Conservation (phyloP, 345 rosid species). For the Turnera subulata region DNA sequence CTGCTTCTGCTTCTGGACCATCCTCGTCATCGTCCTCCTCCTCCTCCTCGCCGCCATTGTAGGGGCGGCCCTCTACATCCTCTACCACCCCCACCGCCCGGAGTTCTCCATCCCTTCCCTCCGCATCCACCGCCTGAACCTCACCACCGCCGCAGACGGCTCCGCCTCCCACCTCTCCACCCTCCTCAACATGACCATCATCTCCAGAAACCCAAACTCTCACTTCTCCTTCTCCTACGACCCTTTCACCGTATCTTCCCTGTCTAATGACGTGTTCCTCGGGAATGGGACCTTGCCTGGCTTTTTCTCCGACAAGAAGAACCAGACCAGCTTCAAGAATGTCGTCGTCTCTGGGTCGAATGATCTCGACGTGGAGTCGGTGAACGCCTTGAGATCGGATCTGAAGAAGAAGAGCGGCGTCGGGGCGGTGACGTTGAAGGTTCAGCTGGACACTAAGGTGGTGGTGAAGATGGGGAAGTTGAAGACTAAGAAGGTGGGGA, state of each 20-base stretch:
- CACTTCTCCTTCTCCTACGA: conserved; percentile 68
- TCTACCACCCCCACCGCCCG: conserved; percentile 80
- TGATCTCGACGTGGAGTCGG: conserved; percentile 70
- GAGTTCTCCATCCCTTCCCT: conserved; percentile 60
- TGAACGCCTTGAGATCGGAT: conserved; percentile 57
- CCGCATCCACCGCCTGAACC: conserved; percentile 62
- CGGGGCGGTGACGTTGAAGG: conserved; percentile 34
- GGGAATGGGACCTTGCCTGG: conserved; percentile 78
- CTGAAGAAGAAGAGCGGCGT: conserved; percentile 49
- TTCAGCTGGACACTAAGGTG: conserved; percentile 66
- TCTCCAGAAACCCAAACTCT: conserved; percentile 69
- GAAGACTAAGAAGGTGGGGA: conserved; percentile 72
- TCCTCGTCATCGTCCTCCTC: conserved; percentile 53
- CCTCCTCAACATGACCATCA: conserved; percentile 72
- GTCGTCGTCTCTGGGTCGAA: conserved; percentile 44
- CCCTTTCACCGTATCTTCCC: conserved; percentile 45
- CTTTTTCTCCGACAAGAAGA: conserved; percentile 45
- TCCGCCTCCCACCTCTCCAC: conserved; percentile 61
- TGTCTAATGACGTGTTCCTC: conserved; percentile 40
- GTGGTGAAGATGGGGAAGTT: conserved; percentile 48
- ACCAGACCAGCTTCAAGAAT: conserved; percentile 55
- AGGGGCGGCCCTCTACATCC: conserved; percentile 67
- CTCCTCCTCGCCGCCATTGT: conserved; percentile 61
- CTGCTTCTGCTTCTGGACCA: conserved; percentile 83
- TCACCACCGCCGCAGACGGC: conserved; percentile 64